Base-by-base conservation (phyloP, 768 basidiomycete genomes). In the Mycena amicta region DNA sequence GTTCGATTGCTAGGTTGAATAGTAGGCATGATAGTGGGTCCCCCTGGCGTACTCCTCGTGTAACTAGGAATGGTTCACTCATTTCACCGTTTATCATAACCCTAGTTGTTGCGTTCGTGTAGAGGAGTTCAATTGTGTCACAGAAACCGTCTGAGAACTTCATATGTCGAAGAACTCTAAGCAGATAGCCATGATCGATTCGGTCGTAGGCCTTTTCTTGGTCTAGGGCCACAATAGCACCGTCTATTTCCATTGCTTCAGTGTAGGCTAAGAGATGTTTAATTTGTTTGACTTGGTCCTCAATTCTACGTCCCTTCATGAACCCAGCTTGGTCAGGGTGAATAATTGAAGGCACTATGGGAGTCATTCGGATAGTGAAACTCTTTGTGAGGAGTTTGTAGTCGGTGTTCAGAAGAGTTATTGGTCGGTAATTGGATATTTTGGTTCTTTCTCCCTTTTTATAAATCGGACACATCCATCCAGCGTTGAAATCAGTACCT, bases 271-370 rank as follows among this genome's bases (percentile, higher is more conserved):
- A 37, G 31, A 72, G 61, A 0, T 40, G n/a, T 39, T 68, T 50
- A 0, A 69, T 39, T 0, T 72, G 67, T 2, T 61, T 18, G 0
- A 68, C 68, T 0, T 70, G 70, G 50, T 74, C 62, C 0, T 62
- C 60, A 2, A 75, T 72, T 0, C 56, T 58, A 0, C 67, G 11
- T 1, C 61, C 61, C 0, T 55, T 66, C 0, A 76, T 52, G 8
- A 76, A 75, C 0, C 72, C 73, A 0, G 70, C 61, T 52, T 75
- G 75, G 50, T 65, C 52, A 1, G 39, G 54, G 56, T 72, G 72
- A 1, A 74, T 65, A 0, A 69, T 41, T 2, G 18, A 27, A 0
- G 50, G 52, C 0, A 29, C 60, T 2, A 51, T 54, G 1, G 46
- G 20, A 0, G 66, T 66, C 0, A 75, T 39, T 56, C 50, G 61